These are phyloP conservation scores for Chalaropsis thielavioides DNA, from an alignment of 2,329 filamentous ascomycete genomes.

Conservation along the genomic window DNA sequence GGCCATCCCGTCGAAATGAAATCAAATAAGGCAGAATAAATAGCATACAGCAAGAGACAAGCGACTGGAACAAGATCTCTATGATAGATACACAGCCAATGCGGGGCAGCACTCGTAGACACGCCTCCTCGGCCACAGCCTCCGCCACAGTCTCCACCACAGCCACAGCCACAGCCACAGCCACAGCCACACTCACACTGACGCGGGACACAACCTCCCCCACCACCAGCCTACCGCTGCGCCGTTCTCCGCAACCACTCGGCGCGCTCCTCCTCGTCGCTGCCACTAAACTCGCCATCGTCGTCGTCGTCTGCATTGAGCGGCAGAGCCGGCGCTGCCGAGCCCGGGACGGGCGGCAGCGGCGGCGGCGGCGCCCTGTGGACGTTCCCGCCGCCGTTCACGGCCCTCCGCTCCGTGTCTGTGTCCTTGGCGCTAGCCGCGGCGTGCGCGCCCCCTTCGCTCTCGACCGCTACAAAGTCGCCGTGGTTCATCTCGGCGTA, in stretches of 20 bases:
- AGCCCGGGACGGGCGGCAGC: constrained; percentile 8
- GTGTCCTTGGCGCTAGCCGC: not conserved
- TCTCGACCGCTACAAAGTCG: constrained; percentile 36
- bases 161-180: too few relatives aligned
- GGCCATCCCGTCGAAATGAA: too few relatives aligned
- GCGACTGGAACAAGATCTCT: not conserved
- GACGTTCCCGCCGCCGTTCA: not conserved
- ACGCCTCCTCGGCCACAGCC: too few relatives aligned
- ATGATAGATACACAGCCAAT: not conserved
- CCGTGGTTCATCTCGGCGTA: constrained; percentile 45
- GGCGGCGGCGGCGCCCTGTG: constrained; percentile 14
- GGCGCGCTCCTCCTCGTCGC: constrained; percentile 48
- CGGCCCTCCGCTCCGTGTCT: not conserved
- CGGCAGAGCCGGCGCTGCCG: constrained; percentile 17
- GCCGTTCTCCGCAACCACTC: constrained; percentile 43
- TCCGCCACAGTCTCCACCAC: too few relatives aligned
- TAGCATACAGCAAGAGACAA: not conserved
- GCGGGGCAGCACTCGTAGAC: too few relatives aligned
- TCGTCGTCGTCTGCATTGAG: constrained; percentile 30
- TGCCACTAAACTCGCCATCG: constrained; percentile 48
- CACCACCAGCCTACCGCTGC: not conserved
- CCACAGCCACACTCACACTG: too few relatives aligned
- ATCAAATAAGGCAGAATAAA: not conserved
- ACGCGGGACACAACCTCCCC: not conserved
- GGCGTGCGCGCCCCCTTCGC: constrained; percentile 11